Conservation (phyloP, 2,329 filamentous ascomycete genomes). For the Chaetomium strumarium region DNA sequence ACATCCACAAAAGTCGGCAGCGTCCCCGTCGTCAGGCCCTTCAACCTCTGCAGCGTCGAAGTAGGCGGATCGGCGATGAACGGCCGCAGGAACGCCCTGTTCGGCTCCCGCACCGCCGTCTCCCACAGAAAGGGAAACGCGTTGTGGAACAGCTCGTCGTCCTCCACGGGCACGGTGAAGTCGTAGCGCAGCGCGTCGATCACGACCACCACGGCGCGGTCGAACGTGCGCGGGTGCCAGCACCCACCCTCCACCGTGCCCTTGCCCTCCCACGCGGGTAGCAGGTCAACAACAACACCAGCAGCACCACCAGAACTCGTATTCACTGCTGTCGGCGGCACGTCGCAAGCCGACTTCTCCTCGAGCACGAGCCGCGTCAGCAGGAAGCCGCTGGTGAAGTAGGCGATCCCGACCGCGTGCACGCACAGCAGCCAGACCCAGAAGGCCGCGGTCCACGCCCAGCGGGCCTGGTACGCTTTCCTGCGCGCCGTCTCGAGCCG, state of each 20-base stretch:
- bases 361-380: conserved; percentile 78
- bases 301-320: neutral
- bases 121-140: conserved; percentile 83
- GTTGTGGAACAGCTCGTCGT: conserved; percentile 67
- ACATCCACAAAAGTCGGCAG: conserved; percentile 91
- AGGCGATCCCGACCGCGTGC: conserved; percentile 75
- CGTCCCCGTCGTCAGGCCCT: conserved; percentile 91
- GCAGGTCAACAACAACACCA: conserved; percentile 31
- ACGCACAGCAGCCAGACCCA: conserved; percentile 66
- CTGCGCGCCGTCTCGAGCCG: conserved; percentile 45
- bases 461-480: conserved; percentile 45
- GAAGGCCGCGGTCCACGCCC: conserved; percentile 58
- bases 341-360: conserved; percentile 64
- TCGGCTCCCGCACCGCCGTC: conserved; percentile 64
- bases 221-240: conserved; percentile 93
- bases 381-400: conserved; percentile 93
- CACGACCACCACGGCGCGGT: conserved; percentile 83
- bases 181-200: conserved; percentile 95
- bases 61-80: conserved; percentile 98
- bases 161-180: conserved; percentile 76
- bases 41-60: conserved; percentile 83
- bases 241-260: conserved; percentile 61
- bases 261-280: conserved; percentile 37
- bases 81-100: conserved; percentile 81
- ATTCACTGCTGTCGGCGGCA: conserved; percentile 51